phyloP scores from a whole-genome alignment of 202 grass and related monocot genomes.

The Elaeis oleifera region DNA sequence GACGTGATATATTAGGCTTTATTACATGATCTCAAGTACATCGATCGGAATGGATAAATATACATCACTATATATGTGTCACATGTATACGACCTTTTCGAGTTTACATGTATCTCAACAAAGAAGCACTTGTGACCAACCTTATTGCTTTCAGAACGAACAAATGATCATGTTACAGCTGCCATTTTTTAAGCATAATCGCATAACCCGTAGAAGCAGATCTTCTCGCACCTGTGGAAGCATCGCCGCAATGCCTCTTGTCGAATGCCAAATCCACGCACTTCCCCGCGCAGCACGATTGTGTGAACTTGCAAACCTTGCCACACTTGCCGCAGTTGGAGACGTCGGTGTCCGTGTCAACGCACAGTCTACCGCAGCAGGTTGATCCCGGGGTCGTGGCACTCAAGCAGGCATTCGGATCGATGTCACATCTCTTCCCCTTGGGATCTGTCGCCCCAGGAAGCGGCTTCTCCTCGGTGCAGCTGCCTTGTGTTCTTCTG shows the following conservation, averaged over 20 bases:
- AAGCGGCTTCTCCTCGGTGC: neutral
- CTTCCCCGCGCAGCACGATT: constrained; percentile 10
- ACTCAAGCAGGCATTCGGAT: neutral
- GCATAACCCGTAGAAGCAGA: constrained; percentile 5
- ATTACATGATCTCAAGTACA: no score
- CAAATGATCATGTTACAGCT: no score
- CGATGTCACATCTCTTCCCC: neutral
- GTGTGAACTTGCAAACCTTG: constrained; percentile 8
- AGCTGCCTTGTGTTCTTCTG: no score
- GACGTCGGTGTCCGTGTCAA: neutral
- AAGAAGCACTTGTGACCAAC: no score
- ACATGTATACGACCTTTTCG: no score
- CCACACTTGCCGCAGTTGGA: constrained; percentile 13
- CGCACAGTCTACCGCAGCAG: constrained; percentile 4
- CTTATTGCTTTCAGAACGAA: no score
- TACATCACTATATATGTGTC: no score
- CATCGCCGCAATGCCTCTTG: neutral
- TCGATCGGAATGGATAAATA: no score
- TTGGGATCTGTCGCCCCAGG: neutral
- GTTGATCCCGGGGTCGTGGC: neutral
- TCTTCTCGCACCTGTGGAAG: constrained; percentile 4
- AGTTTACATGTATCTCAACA: no score
- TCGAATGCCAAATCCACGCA: constrained; percentile 8
- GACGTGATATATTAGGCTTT: no score
- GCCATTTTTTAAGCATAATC: neutral